Base-by-base conservation (phyloP, 1,284 basidiomycete genomes). In the Microbotryum lychnidis-dioicae region DNA sequence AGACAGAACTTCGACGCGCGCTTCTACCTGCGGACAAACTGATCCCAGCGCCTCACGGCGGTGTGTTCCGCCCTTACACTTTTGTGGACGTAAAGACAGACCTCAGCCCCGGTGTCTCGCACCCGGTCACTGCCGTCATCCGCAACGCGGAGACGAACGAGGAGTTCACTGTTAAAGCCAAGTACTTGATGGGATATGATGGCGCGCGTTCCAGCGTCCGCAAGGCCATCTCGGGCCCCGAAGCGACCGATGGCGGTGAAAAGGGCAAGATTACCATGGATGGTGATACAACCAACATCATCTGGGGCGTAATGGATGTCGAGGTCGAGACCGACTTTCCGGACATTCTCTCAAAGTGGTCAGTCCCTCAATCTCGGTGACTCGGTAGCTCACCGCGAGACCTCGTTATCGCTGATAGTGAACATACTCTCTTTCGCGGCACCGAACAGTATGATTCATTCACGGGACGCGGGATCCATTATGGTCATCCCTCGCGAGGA, bases 171-270 rank as follows among this genome's bases (percentile, higher is more conserved):
- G 70, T 77, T 45, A 66, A 69, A 6, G 71, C 75, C 20, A 77
- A 76, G 66, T 77, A 77, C 68, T 69, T 77, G 47, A 65, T 77
- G 57, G 75, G 74, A 49, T 74, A 72, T 50, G 75, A 74, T 60
- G 76, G 76, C 21, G 76, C 76, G 12, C 62, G 71, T 25, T 74
- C 72, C 2, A 59, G 64, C 12, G 73, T 77, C 4, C 69, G 76
- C 29, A 70, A 70, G 44, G 72, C 72, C 45, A 72, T 77, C 52
- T 69, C 61, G 57, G 65, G 65, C 69, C 53, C 70, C 12, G 70
- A 67, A 37, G 54, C 27, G 3, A 69, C 69, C 20, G 71, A 72
- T 53, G 71, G 71, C 29, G 70, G 70, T 50, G 68, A 62, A 62
- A 62, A 70, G 53, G 72, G 71, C n/a, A 66, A 64, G 57, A 73